Percentiles rank a stretch among this genome's conserved stretches.
Evolutionary conservation across 2,329 filamentous ascomycete genomes (phyloP).

Genomic region (Colletotrichum salicis): DNA sequence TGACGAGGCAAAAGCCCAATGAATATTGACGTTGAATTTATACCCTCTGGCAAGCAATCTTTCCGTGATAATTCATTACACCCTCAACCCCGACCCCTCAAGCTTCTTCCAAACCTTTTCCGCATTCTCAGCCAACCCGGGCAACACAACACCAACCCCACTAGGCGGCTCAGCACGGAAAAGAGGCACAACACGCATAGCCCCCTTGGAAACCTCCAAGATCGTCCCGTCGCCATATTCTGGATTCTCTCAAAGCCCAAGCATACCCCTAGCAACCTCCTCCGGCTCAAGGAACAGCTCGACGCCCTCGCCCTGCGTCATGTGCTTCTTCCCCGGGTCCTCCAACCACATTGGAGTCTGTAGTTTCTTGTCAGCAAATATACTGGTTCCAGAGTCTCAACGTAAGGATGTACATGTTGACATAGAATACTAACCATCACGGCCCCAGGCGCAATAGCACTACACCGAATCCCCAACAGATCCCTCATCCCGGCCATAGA

Average conservation of each 20-base stretch:
- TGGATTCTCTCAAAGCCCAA: slow-evolving; percentile 38
- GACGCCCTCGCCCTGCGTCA: slow-evolving; percentile 41
- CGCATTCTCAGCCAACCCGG: slow-evolving; percentile 40
- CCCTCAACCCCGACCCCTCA: slow-evolving; percentile 32
- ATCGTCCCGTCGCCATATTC: slow-evolving; percentile 46
- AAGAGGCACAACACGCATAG: slow-evolving; percentile 42
- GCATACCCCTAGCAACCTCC: slow-evolving; percentile 46
- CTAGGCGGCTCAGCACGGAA: slow-evolving; percentile 42
- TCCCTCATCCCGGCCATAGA: slow-evolving; percentile 44
- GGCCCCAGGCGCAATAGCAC: slow-evolving; percentile 47
- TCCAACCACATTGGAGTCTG: slow-evolving; percentile 48
- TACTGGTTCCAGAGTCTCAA: background rate
- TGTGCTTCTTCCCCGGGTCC: slow-evolving; percentile 43
- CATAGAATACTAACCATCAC: slow-evolving; percentile 41
- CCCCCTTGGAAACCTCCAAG: slow-evolving; percentile 42
- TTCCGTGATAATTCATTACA: too few species aligned
- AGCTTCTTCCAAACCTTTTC: slow-evolving; percentile 39
- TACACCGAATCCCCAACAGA: slow-evolving; percentile 46
- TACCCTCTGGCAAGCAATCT: too few species aligned
- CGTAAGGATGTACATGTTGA: background rate
- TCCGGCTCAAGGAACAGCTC: slow-evolving; percentile 43
- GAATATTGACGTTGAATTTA: background rate
- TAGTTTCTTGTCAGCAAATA: background rate
- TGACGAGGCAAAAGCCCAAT: background rate
- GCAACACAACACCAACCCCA: slow-evolving; percentile 38